Base-by-base conservation (phyloP, 129 eudicot genomes). In the Tanacetum coccineum region DNA sequence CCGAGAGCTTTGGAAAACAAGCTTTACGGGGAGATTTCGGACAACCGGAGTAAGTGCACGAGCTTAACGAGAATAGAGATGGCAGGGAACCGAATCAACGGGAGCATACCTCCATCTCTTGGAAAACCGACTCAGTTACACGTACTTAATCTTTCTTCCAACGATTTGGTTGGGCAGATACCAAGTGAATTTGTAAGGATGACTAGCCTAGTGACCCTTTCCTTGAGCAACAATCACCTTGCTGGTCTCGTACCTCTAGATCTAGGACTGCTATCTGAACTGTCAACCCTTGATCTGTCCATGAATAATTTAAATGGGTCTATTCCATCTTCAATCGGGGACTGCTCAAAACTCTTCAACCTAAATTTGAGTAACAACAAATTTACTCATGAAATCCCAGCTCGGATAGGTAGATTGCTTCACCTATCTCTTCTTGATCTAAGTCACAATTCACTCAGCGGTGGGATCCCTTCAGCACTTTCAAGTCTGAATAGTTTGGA, bases 241-340 rank as follows among this genome's bases (percentile, higher is more conserved):
- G 68, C 77, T 0, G 82, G 80, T 21, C 22, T 22, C 4, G 13
- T 81, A 17, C 86, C 86, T 2, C 20, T 2, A 18, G 82, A 81
- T 4, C 61, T 81, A 5, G 73, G 82, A 32, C 36, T 63, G 9
- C 56, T 77, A 3, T 12, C 61, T n/a, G 52, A 75, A 12, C 56
- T 82, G 4, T 18, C 11, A 1, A 3, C 0, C 6, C 73, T 82
- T 9, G 81, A 82, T 21, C 48, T 78, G 14, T 72, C 84, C 2
- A 62, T 2, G 25, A 82, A 82, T 59, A 25, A 18, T 3, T 22
- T 82, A 15, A 68, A 26, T 49, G 84, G 79, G 68, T n/a, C 50
- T 0, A 67, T 82, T 17, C 74, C 74, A 15, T 19, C 62, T 4
- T 14, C 40, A 2, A 25, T 49, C 10, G 77, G 64, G 9, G 18